Conservation (phyloP, 768 basidiomycete species). For the Postia placenta region DNA sequence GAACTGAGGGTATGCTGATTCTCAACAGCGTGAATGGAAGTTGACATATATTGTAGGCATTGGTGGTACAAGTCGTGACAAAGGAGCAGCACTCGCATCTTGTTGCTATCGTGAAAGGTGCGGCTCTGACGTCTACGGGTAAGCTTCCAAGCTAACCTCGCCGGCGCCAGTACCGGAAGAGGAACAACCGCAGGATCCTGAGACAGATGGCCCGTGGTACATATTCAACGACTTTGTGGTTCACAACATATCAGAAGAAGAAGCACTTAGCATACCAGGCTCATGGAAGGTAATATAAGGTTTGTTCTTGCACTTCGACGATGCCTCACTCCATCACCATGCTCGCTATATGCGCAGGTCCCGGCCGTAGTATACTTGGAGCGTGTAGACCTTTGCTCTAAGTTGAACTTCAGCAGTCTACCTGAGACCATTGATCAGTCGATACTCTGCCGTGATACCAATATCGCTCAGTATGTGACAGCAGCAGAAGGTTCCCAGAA, state of each 20-base stretch:
- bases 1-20: slow-evolving; percentile 57
- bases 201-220: slow-evolving; percentile 58
- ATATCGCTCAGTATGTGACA: slow-evolving; percentile 70
- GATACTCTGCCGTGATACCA: slow-evolving; percentile 81
- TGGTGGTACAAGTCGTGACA: slow-evolving; percentile 73
- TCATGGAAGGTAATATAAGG: slow-evolving; percentile 75
- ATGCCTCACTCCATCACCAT: neutral
- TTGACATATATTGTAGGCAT: slow-evolving; percentile 42
- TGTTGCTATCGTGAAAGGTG: slow-evolving; percentile 83
- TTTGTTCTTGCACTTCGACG: too few species aligned
- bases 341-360: slow-evolving; percentile 38
- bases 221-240: slow-evolving; percentile 98
- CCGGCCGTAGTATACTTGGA: slow-evolving; percentile 92
- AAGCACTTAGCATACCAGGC: slow-evolving; percentile 83
- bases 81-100: slow-evolving; percentile 77
- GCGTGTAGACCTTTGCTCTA: slow-evolving; percentile 51
- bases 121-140: slow-evolving; percentile 14
- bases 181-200: slow-evolving; percentile 30
- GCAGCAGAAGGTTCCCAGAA: neutral
- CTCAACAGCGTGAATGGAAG: neutral
- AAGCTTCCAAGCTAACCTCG: too few species aligned
- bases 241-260: slow-evolving; percentile 73
- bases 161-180: slow-evolving; percentile 63
- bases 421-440: slow-evolving; percentile 63
- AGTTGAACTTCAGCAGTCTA: slow-evolving; percentile 59